A percentile compares a stretch with the other conserved stretches of the same genome.
phyloP scores from a whole-genome alignment of 768 basidiomycete genomes.

The Phylloporus sp. region DNA sequence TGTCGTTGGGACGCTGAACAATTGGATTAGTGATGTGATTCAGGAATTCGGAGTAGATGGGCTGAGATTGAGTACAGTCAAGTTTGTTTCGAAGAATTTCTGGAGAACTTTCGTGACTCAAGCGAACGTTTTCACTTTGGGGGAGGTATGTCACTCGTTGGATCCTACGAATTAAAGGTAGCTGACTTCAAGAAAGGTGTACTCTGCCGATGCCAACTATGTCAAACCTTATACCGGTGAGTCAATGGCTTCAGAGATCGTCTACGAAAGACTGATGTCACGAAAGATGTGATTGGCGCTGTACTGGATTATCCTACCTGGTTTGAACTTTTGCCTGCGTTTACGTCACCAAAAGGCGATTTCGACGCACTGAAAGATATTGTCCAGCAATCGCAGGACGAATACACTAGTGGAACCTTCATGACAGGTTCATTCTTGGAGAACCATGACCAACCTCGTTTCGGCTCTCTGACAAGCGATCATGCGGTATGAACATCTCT shows the following conservation, averaged over 20 bases:
- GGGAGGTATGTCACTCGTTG: conserved; percentile 40
- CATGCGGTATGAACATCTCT: conserved; percentile 30
- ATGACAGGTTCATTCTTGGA: conserved; percentile 48
- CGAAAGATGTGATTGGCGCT: conserved; percentile 38
- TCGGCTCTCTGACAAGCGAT: conserved; percentile 41
- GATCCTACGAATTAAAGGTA: conserved; percentile 14
- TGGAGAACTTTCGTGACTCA: conserved; percentile 49
- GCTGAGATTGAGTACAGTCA: conserved; percentile 56
- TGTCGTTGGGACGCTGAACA: conserved; percentile 42
- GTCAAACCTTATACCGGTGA: conserved; percentile 40
- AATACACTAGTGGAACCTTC: conserved; percentile 40
- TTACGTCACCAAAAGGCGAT: conserved; percentile 32
- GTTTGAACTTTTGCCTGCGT: conserved; percentile 41
- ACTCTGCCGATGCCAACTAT: conserved; percentile 39
- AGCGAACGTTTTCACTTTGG: conserved; percentile 51
- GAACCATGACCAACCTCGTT: conserved; percentile 54
- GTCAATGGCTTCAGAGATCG: conserved; percentile 7
- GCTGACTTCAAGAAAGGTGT: conserved; percentile 31
- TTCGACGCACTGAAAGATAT: conserved; percentile 29
- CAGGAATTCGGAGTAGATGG: conserved; percentile 49
- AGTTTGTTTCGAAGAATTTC: conserved; percentile 51
- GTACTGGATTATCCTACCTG: conserved; percentile 51
- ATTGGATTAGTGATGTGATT: conserved; percentile 48
- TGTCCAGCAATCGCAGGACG: conserved; percentile 30
- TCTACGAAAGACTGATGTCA: background rate